Base-by-base conservation (phyloP, 1,139 yeast genomes). In the Petasospora rhodanensis region DNA sequence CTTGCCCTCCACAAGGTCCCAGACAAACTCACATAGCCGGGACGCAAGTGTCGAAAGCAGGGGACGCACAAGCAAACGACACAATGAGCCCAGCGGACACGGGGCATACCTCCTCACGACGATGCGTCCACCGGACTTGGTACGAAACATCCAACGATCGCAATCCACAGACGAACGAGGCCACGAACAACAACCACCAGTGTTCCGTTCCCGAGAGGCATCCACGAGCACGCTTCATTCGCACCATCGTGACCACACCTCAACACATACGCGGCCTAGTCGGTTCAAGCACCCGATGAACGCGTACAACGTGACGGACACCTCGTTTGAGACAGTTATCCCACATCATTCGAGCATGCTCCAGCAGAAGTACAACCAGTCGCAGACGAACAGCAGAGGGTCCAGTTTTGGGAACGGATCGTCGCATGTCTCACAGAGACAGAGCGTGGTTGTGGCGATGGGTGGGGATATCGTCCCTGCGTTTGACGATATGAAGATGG, bases 391-490 rank as follows among this genome's bases (percentile, higher is more conserved):
- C 6, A 15, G 18, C 8, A 25, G 17, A 17, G 24, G 28, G 15
- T 23, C 27, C 3, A 32, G 35, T 14, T 14, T n/a, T 13, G 31
- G 11, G 7, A 29, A 7, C 22, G 13, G n/a, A 6, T 18, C 24
- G 8, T 3, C 14, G 17, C n/a, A 14, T 13, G 7, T 13, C 33
- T 5, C 26, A 21, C 6, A 14, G 34, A 10, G 38, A 6, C 29
- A 29, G 15, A 33, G 39, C 16, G 31, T 33, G 4, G 31, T 45
- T 7, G 31, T 45, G 3, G 26, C 42, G 2, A 38, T 47, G 43
- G 44, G 36, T 17, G 45, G 46, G 32, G 52, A 42, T 11, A 14
- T 45, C n/a, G 38, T 47, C 3, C 52, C 51, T 1, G 52, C 51
- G 0, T 46, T 46, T 26, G 43, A 42, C 15, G 45, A 41, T 13